Conservation (phyloP, 768 basidiomycete genomes). For the Suillus lakei region DNA sequence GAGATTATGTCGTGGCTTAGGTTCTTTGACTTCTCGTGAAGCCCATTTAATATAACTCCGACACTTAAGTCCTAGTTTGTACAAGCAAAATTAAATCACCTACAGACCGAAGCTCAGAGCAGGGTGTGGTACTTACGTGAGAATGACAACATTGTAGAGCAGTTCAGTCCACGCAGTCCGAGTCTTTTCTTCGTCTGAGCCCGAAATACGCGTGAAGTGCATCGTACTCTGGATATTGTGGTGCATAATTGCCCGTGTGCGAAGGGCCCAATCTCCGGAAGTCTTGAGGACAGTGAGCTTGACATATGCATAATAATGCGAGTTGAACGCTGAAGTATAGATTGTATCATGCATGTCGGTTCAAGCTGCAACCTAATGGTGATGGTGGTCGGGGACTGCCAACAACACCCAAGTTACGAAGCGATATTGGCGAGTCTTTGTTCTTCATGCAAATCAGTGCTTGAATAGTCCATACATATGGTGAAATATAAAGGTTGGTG, state of each 20-base stretch:
- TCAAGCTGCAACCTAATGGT: neutral
- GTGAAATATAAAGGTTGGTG: no score
- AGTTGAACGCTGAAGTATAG: neutral
- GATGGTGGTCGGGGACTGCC: neutral
- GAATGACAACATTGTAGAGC: neutral
- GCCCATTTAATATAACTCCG: no score
- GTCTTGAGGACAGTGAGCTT: neutral
- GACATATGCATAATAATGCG: no score
- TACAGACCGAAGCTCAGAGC: neutral
- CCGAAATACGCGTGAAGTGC: neutral
- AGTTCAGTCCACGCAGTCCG: neutral
- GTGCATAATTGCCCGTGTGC: neutral
- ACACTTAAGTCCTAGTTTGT: no score
- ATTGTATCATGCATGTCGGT: neutral
- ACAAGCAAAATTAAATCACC: neutral
- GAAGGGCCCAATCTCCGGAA: neutral
- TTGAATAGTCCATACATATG: no score
- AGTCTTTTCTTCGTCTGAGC: neutral
- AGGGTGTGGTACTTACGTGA: neutral
- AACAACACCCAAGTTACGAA: neutral
- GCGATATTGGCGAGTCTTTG: neutral
- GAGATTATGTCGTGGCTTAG: no score
- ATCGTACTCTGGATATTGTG: neutral
- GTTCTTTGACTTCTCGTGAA: no score
- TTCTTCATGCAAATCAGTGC: neutral